phyloP scores from a whole-genome alignment of 2,329 filamentous ascomycete species.

The Clarireedia monteithiana region DNA sequence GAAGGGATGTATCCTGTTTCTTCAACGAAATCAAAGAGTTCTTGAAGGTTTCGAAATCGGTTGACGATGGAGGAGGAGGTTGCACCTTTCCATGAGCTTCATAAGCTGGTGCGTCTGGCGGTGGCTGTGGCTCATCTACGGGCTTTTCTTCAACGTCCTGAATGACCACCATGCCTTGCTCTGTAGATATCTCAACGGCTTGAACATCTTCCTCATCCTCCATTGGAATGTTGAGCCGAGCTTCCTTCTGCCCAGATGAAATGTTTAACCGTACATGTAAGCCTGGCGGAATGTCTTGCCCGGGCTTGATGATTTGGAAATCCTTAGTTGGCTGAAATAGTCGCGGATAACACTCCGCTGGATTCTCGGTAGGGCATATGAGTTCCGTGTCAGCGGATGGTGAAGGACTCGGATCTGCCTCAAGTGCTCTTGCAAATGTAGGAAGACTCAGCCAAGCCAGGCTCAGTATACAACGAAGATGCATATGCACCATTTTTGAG shows the following conservation, averaged over 20 bases:
- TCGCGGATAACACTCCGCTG: slow-evolving; percentile 56
- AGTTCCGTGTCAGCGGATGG: slow-evolving; percentile 39
- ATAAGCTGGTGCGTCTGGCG: slow-evolving; percentile 46
- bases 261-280: slow-evolving; percentile 61
- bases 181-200: slow-evolving; percentile 40
- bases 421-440: slow-evolving; percentile 16
- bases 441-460: slow-evolving; percentile 20
- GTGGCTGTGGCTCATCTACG: slow-evolving; percentile 34
- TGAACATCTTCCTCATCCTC: slow-evolving; percentile 44
- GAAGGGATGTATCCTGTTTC: slow-evolving; percentile 29
- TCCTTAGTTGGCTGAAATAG: slow-evolving; percentile 56
- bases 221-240: slow-evolving; percentile 54
- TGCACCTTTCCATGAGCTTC: slow-evolving; percentile 50
- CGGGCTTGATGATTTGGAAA: slow-evolving; percentile 54
- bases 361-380: slow-evolving; percentile 56
- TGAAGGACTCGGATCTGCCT: slow-evolving; percentile 16
- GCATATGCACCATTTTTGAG: slow-evolving; percentile 19
- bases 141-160: slow-evolving; percentile 25
- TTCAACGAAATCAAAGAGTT: slow-evolving; percentile 44
- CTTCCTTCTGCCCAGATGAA: slow-evolving; percentile 54
- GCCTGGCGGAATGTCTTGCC: slow-evolving; percentile 57
- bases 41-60: slow-evolving; percentile 35
- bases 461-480: slow-evolving; percentile 15
- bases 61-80: slow-evolving; percentile 36
- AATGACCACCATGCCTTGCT: slow-evolving; percentile 35